These are phyloP conservation scores for Russula griseocarnosa DNA, from an alignment of 768 basidiomycete genomes.

Conservation along the genomic window DNA sequence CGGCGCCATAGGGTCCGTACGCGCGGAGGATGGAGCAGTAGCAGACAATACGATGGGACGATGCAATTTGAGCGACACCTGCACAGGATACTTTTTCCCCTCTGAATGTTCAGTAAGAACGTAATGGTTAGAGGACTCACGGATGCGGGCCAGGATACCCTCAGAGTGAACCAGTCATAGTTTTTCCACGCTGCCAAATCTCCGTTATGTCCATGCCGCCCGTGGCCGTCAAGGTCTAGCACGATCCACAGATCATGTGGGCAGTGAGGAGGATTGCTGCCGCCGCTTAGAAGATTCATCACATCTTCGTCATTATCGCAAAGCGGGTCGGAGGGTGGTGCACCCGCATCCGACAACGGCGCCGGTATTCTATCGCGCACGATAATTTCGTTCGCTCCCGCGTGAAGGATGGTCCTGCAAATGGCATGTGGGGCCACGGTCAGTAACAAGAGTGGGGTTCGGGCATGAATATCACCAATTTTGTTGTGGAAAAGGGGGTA, in stretches of 20 bases:
- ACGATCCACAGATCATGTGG: conserved; percentile 35
- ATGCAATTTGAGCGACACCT: conserved; percentile 6
- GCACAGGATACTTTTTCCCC: conserved; percentile 5
- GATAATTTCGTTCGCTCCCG: conserved; percentile 40
- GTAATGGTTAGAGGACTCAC: conserved; percentile 27
- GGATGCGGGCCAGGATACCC: conserved; percentile 38
- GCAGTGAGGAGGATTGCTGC: not conserved
- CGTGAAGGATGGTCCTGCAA: conserved; percentile 27
- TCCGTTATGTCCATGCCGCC: not conserved
- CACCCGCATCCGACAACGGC: not conserved
- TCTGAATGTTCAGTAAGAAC: not conserved
- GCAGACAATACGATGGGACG: not conserved
- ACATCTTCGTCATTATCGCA: conserved; percentile 34
- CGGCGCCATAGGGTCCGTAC: conserved; percentile 28
- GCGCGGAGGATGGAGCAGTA: not conserved
- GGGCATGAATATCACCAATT: conserved; percentile 28
- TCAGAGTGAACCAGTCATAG: conserved; percentile 35
- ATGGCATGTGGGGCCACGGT: not conserved
- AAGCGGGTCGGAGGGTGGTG: conserved; percentile 33
- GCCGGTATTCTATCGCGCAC: conserved; percentile 43
- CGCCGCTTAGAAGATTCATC: not conserved
- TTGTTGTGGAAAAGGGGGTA: conserved; percentile 24
- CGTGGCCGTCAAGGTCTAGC: conserved; percentile 32
- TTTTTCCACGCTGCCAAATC: conserved; percentile 26
- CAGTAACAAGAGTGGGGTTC: not conserved